Base-by-base conservation (phyloP, 106 monocot species). In the Chionographis japonica region DNA sequence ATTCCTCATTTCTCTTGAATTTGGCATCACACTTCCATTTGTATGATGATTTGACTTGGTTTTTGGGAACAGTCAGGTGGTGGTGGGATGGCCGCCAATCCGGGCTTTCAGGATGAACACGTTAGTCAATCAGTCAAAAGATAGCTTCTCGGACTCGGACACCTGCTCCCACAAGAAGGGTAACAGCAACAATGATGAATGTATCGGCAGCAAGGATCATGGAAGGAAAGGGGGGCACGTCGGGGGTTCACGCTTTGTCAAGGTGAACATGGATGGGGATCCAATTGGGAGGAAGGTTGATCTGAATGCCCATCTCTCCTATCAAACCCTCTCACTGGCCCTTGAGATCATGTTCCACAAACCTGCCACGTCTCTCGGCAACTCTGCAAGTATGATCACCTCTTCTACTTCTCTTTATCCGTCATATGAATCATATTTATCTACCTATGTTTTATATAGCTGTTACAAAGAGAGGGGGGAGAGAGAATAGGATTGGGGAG, bases 11-110 rank as follows among this genome's bases (percentile, higher is more conserved):
- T 52, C 37, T 35, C 49, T 2, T 49, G 19, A 9, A 58, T 14
- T 13, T 12, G 35, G 15, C 11, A n/a, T 54, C 2, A 27, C 14
- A 60, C 12, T 1, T 15, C 17, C 14, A 19, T 41, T 43, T 43
- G 12, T 43, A 42, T 40, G 27, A 27, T 41, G 20, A 6, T 37
- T 13, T 61, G 6, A 41, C 15, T 9, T 42, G 8, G 35, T 53
- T 38, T 59, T n/a, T 4, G 37, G 16, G 15, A 76, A 71, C 78
- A 83, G 82, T 68, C 92, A 86, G 67, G 72, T 67, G 35, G 90
- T 90, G 46, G 95, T 92, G 50, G 95, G 95, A 80, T 97, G 95
- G 95, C 95, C 95, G 13, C 95, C 95, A 3, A 84, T 97, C 39
- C 82, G 88, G 54, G 70, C 84, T 16, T 85, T 78, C 66, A 81